Evolutionary conservation across 2,329 filamentous ascomycete species (phyloP).

Genomic region (Pseudogymnoascus sp.): DNA sequence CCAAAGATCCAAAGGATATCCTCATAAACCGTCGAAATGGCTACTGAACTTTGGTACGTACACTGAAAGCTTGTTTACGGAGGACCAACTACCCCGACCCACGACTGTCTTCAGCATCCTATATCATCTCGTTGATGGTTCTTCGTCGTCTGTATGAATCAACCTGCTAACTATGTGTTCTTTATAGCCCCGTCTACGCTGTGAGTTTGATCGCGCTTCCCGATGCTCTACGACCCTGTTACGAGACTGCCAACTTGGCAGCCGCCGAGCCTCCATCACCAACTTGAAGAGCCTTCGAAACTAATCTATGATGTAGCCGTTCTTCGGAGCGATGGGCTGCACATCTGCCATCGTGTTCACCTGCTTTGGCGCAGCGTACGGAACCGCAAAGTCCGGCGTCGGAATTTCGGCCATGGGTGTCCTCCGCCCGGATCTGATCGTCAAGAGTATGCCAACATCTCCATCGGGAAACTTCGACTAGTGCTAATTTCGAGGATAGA

Average conservation of each 20-base stretch:
- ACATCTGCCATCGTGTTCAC: constrained; percentile 93
- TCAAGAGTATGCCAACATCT: constrained; percentile 75
- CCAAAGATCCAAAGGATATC: constrained; percentile 11
- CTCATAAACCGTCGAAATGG: constrained; percentile 52
- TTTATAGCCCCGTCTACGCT: constrained; percentile 86
- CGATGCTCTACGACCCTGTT: constrained; percentile 10
- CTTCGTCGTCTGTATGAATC: background rate
- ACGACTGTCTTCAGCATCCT: background rate
- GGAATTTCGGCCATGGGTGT: constrained; percentile 99
- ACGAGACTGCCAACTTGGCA: background rate
- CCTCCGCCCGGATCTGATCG: constrained; percentile 92
- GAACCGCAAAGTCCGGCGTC: constrained; percentile 97
- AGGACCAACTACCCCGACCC: background rate
- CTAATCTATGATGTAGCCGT: constrained; percentile 48
- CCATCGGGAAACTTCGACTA: background rate
- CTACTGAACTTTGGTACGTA: constrained; percentile 75
- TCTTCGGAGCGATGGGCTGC: constrained; percentile 97
- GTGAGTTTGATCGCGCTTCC: constrained; percentile 56
- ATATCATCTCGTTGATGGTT: constrained; percentile 14
- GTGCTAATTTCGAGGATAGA: constrained; percentile 46
- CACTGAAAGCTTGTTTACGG: constrained; percentile 14
- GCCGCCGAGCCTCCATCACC: constrained; percentile 13
- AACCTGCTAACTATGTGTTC: constrained; percentile 37
- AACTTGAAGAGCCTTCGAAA: constrained; percentile 13
- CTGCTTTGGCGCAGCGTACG: constrained; percentile 93